These are phyloP conservation scores for Populus alba DNA, from an alignment of 345 rosid species.

Conservation along the genomic window DNA sequence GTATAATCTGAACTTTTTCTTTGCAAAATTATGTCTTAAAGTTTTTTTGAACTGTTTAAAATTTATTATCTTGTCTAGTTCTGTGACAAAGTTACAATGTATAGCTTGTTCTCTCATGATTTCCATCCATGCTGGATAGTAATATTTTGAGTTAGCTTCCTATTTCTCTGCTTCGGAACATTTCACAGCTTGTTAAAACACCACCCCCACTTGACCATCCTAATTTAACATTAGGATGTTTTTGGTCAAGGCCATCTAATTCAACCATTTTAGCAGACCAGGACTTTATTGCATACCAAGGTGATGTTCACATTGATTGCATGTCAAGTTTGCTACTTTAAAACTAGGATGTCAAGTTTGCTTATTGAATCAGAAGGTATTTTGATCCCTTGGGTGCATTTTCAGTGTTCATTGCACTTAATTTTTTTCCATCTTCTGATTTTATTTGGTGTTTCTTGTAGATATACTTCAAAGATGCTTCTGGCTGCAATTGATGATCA, in stretches of 20 bases:
- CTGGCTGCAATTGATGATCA: slow-evolving; percentile 70
- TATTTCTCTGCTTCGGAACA: neutral
- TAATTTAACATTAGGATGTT: neutral
- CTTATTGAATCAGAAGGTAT: neutral
- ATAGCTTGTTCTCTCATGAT: neutral
- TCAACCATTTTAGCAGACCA: too few species aligned
- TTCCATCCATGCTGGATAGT: neutral
- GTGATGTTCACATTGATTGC: neutral
- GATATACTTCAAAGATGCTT: slow-evolving; percentile 76
- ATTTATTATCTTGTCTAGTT: neutral
- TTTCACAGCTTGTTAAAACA: neutral
- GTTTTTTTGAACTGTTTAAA: neutral
- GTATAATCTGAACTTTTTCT: neutral
- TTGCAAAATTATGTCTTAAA: neutral
- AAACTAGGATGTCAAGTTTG: neutral
- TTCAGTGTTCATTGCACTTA: neutral
- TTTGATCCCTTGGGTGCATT: neutral
- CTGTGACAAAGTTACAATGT: neutral
- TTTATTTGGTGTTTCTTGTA: slow-evolving; percentile 16
- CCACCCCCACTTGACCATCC: neutral
- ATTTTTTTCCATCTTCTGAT: neutral
- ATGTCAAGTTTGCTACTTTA: neutral
- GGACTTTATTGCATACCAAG: neutral
- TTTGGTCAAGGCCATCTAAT: neutral
- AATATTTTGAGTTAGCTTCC: neutral